Percentiles rank a stretch among this genome's conserved stretches.
phyloP scores from a whole-genome alignment of 176 grass and related monocot genomes.

The Rhynchospora pubera region DNA sequence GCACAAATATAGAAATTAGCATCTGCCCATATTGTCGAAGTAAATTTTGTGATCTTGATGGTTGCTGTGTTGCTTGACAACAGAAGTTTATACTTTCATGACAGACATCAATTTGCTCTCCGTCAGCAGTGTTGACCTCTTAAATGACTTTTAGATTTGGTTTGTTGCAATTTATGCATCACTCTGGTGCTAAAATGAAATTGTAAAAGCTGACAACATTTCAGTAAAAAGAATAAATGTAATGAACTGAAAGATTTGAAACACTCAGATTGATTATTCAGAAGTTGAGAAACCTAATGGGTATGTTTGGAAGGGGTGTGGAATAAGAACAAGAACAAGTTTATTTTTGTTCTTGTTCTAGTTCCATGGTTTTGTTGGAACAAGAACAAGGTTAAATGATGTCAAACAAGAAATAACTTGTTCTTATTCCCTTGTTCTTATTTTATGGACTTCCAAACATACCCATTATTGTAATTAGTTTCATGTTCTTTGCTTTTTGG shows the following conservation, averaged over 20 bases:
- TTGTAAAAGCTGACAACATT: background rate
- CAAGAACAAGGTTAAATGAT: too few species aligned
- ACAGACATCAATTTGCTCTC: background rate
- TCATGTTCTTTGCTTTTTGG: background rate
- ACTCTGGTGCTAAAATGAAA: background rate
- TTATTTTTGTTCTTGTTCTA: too few species aligned
- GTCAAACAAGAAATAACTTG: too few species aligned
- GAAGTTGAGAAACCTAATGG: background rate
- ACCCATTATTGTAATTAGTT: background rate
- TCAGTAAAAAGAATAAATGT: background rate
- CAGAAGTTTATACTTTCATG: background rate
- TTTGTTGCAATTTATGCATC: background rate
- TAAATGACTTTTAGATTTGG: background rate
- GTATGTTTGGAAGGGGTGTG: too few species aligned
- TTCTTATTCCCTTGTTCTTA: too few species aligned
- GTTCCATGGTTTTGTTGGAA: too few species aligned
- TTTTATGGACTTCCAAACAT: too few species aligned
- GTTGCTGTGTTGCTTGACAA: background rate
- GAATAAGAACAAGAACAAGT: too few species aligned
- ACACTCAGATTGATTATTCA: background rate
- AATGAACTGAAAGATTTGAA: background rate
- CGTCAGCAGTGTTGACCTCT: too few species aligned
- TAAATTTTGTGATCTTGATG: background rate
- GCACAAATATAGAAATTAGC: background rate
- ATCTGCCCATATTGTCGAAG: background rate